phyloP scores from a whole-genome alignment of 2,329 filamentous ascomycete species.

The Pseudogymnoascus sp. region DNA sequence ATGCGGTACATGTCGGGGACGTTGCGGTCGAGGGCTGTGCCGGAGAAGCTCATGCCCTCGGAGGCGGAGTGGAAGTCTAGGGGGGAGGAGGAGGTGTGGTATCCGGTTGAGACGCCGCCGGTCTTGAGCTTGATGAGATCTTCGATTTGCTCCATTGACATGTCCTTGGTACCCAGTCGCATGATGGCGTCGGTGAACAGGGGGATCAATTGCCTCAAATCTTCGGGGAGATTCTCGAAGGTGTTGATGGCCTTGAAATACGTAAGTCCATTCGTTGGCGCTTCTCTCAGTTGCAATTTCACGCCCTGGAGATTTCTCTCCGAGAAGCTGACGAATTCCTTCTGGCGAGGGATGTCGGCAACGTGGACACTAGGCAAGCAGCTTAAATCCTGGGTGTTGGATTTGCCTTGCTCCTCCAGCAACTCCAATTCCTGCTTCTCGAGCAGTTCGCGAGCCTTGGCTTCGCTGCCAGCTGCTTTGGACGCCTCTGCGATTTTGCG shows the following conservation, averaged over 20 bases:
- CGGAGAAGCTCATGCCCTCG: slow-evolving; percentile 77
- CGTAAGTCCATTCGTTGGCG: slow-evolving; percentile 88
- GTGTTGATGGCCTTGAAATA: slow-evolving; percentile 88
- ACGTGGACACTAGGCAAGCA: slow-evolving; percentile 84
- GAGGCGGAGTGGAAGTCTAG: slow-evolving; percentile 58
- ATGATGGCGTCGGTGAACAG: slow-evolving; percentile 89
- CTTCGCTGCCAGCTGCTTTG: slow-evolving; percentile 58
- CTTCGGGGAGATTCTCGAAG: slow-evolving; percentile 70
- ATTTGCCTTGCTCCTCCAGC: slow-evolving; percentile 72
- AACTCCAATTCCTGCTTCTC: slow-evolving; percentile 72
- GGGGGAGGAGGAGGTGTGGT: slow-evolving; percentile 74
- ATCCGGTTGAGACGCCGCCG: slow-evolving; percentile 76
- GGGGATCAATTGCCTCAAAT: slow-evolving; percentile 75
- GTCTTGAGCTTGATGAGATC: slow-evolving; percentile 95
- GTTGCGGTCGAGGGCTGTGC: slow-evolving; percentile 83
- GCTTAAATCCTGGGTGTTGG: slow-evolving; percentile 74
- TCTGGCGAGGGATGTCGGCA: slow-evolving; percentile 74
- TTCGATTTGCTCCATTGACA: slow-evolving; percentile 89
- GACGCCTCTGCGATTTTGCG: slow-evolving; percentile 64
- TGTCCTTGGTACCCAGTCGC: slow-evolving; percentile 79
- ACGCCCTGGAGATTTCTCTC: slow-evolving; percentile 59
- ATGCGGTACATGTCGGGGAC: slow-evolving; percentile 87
- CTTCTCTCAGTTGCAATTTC: slow-evolving; percentile 81
- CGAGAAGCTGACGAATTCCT: slow-evolving; percentile 49
- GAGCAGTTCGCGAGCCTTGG: slow-evolving; percentile 62